phyloP scores from a whole-genome alignment of 2,329 filamentous ascomycete genomes.

The Tolypocladium cylindrosporum region DNA sequence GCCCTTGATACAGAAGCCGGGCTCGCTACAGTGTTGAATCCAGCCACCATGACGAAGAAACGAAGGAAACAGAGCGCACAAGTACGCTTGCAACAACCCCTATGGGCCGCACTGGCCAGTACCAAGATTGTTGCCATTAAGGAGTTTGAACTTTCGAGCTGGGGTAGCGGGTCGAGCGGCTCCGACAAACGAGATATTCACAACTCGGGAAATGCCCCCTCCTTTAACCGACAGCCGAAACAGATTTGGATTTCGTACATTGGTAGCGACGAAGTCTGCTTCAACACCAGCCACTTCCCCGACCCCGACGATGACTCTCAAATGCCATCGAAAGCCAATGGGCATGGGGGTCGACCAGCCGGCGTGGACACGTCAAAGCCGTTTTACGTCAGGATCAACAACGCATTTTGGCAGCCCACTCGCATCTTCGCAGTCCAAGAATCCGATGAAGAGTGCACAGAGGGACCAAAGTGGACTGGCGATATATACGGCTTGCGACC shows the following conservation, averaged over 20 bases:
- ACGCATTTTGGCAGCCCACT: constrained; percentile 70
- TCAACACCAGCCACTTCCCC: constrained; percentile 59
- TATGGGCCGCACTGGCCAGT: constrained; percentile 90
- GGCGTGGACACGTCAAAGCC: constrained; percentile 61
- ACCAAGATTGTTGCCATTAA: constrained; percentile 96
- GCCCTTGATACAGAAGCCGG: constrained; percentile 41
- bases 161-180: constrained; percentile 53
- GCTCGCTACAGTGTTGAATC: constrained; percentile 21
- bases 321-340: constrained; percentile 14
- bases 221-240: constrained; percentile 56
- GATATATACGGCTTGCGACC: constrained; percentile 61
- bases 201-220: constrained; percentile 63
- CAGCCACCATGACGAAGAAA: constrained; percentile 54
- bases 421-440: constrained; percentile 47
- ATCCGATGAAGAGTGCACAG: constrained; percentile 18
- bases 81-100: constrained; percentile 79
- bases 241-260: constrained; percentile 77
- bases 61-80: constrained; percentile 85
- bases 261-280: constrained; percentile 67
- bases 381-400: constrained; percentile 70
- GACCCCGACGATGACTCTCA: constrained; percentile 26
- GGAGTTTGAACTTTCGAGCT: constrained; percentile 75
- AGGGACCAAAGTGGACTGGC: constrained; percentile 55
- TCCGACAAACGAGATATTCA: constrained; percentile 68
- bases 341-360: constrained; percentile 25